Percentiles rank a stretch among this genome's conserved stretches.
Evolutionary conservation across 75 land plant genomes (phyloP).

Genomic region (Cunninghamia lanceolata): DNA sequence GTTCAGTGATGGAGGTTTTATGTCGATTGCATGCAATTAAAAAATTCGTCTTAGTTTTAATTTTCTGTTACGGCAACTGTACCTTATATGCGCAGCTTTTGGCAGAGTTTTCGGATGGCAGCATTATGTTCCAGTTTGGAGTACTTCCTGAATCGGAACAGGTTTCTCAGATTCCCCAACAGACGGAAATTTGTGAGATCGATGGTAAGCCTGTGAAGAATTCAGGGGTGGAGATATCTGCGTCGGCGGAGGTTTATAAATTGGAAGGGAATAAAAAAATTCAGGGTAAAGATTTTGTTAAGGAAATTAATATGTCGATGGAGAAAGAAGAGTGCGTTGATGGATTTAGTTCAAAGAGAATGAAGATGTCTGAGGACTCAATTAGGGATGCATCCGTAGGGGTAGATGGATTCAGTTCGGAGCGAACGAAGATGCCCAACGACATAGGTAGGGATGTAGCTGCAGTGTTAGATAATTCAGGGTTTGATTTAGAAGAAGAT

Average conservation of each 20-base stretch:
- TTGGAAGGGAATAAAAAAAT: not conserved
- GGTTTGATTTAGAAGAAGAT: not conserved
- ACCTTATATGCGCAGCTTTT: slow-evolving; percentile 13
- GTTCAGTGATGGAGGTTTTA: slow-evolving; percentile 5
- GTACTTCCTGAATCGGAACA: not conserved
- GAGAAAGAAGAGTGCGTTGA: not conserved
- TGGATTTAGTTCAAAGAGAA: not conserved
- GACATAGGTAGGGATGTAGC: too few relatives aligned
- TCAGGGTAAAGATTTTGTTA: not conserved
- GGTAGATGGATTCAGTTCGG: not conserved
- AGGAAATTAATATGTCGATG: not conserved
- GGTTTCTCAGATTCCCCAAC: not conserved
- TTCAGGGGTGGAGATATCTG: not conserved
- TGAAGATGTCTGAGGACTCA: not conserved
- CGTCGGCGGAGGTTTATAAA: not conserved
- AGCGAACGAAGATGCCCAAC: not conserved
- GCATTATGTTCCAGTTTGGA: slow-evolving; percentile 7
- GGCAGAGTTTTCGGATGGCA: slow-evolving; percentile 10
- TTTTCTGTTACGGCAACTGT: slow-evolving; percentile 10
- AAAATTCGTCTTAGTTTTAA: not conserved
- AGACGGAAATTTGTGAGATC: not conserved
- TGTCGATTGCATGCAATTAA: not conserved
- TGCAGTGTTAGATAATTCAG: not conserved
- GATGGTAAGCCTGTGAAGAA: not conserved
- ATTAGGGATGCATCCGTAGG: too few relatives aligned